These are phyloP conservation scores for Dactylellina cionopaga DNA, from an alignment of 2,329 filamentous ascomycete species.

Conservation along the genomic window DNA sequence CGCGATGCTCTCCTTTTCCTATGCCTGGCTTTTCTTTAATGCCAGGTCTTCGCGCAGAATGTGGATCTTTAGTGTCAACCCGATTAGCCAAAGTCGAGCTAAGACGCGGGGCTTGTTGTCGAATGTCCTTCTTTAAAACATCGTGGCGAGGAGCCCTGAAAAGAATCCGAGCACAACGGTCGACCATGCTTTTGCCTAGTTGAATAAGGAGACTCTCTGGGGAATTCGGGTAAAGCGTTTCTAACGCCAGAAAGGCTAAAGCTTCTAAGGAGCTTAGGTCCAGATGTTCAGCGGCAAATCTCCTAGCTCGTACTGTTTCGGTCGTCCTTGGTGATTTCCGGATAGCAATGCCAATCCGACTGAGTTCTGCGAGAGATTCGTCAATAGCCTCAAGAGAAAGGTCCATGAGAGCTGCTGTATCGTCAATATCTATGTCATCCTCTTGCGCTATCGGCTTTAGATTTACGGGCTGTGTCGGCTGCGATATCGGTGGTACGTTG, in stretches of 20 bases:
- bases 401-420: background rate
- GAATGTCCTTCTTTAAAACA: background rate
- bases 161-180: background rate
- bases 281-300: background rate
- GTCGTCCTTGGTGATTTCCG: background rate
- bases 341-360: background rate
- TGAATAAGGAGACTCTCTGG: conserved; percentile 12
- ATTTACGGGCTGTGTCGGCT: background rate
- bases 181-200: background rate
- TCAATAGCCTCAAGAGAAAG: background rate
- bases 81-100: background rate
- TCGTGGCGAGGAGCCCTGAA: background rate
- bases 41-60: background rate
- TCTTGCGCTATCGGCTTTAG: background rate
- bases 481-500: background rate
- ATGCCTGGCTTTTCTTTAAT: background rate
- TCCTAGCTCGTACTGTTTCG: background rate
- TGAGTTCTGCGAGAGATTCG: conserved; percentile 1
- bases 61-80: background rate
- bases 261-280: background rate
- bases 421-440: background rate
- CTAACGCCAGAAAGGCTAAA: background rate
- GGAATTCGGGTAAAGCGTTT: background rate
- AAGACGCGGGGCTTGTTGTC: background rate
- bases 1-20: too few species aligned